Percentiles rank a stretch among this genome's conserved stretches.
These are phyloP conservation scores for Sclerospora graminicola DNA, from an alignment of 352 stramenopile genomes.

Conservation along the genomic window DNA sequence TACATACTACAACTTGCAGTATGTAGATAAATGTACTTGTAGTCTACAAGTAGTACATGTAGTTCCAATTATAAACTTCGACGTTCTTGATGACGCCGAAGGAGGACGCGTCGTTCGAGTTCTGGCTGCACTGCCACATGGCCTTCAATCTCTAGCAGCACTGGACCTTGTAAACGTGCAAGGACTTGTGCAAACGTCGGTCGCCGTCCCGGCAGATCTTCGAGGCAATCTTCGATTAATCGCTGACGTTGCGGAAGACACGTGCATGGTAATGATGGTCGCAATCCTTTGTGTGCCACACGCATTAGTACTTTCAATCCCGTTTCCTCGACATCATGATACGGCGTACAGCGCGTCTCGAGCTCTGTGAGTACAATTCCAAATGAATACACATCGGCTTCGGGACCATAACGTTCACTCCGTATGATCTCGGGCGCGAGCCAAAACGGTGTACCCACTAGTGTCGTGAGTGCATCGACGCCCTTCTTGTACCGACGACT, in stretches of 20 bases:
- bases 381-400: conserved; percentile 84
- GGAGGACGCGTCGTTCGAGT: conserved; percentile 23
- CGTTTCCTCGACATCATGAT: conserved; percentile 63
- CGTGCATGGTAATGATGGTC: conserved; percentile 52
- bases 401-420: conserved; percentile 69
- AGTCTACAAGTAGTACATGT: conserved; percentile 8
- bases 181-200: conserved; percentile 76
- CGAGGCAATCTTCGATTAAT: conserved; percentile 70
- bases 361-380: conserved; percentile 84
- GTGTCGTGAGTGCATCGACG: conserved; percentile 75
- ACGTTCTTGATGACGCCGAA: conserved; percentile 27
- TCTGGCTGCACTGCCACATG: conserved; percentile 28
- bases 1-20: too few relatives aligned
- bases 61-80: conserved; percentile 17
- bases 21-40: too few relatives aligned
- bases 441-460: conserved; percentile 83
- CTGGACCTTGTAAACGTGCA: conserved; percentile 54
- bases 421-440: conserved; percentile 83
- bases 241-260: conserved; percentile 46
- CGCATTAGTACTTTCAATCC: conserved; percentile 74
- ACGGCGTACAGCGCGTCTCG: conserved; percentile 73
- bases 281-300: conserved; percentile 60
- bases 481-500: conserved; percentile 73
- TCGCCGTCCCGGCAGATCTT: conserved; percentile 34
- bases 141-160: conserved; percentile 72